Evolutionary conservation across 176 grass and related monocot genomes (phyloP).

Genomic region (Carex scoparia): DNA sequence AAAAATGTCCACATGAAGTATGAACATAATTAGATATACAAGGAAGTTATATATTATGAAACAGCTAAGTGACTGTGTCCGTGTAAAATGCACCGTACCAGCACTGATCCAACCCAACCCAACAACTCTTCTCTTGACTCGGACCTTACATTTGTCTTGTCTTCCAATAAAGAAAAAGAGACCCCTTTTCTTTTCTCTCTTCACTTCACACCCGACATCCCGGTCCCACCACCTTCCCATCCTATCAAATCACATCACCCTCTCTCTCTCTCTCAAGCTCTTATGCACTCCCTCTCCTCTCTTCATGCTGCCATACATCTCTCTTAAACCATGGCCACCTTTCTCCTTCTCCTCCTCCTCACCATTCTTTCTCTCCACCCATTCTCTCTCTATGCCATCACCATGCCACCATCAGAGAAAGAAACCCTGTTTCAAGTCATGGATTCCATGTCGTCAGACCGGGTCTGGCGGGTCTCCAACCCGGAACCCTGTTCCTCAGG

Average conservation of each 20-base stretch:
- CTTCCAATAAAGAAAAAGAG: conserved; percentile 4
- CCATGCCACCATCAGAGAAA: conserved; percentile 52
- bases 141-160: conserved; percentile 28
- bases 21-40: neutral
- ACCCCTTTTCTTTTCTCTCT: conserved; percentile 5
- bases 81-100: neutral
- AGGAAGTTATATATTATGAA: neutral
- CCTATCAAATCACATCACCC: conserved; percentile 27
- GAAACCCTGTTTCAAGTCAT: conserved; percentile 75
- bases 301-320: conserved; percentile 12
- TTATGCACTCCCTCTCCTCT: conserved; percentile 21
- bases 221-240: conserved; percentile 18
- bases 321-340: conserved; percentile 11
- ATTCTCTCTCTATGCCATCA: conserved; percentile 15
- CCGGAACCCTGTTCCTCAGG: conserved; percentile 53
- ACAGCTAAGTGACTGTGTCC: neutral
- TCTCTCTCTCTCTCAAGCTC: neutral
- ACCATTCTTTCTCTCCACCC: conserved; percentile 15
- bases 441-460: conserved; percentile 83
- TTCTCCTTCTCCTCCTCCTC: conserved; percentile 13
- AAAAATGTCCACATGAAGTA: too few relatives aligned
- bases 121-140: conserved; percentile 19
- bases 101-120: neutral
- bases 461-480: conserved; percentile 69
- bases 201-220: conserved; percentile 29